These are phyloP conservation scores for Primulina tabacum DNA, from an alignment of 257 asterid genomes.

Conservation along the genomic window DNA sequence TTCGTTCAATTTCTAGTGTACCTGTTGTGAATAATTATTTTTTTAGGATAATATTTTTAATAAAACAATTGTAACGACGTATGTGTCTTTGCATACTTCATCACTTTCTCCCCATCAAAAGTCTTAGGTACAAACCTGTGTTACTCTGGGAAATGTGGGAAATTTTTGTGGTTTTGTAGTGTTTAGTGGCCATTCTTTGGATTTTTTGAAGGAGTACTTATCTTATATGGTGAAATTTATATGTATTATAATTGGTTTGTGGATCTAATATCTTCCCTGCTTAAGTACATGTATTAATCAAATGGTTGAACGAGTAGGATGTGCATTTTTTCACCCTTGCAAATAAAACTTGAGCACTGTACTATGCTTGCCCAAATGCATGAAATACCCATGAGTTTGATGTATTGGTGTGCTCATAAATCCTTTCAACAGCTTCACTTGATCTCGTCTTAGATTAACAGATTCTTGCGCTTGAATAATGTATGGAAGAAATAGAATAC, in stretches of 20 bases:
- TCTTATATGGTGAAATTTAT: slow-evolving; percentile 1
- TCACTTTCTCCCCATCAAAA: not conserved
- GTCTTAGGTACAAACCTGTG: not conserved
- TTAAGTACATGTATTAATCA: not conserved
- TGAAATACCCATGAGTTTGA: slow-evolving; percentile 1
- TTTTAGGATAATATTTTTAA: slow-evolving; percentile 2
- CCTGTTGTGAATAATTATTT: not conserved
- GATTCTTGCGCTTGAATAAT: no score
- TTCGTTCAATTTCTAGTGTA: slow-evolving; percentile 9
- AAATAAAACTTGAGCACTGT: not conserved
- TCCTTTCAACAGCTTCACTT: not conserved
- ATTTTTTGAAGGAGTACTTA: not conserved
- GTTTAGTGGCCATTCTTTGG: slow-evolving; percentile 18
- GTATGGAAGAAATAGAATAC: not conserved
- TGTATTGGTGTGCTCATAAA: slow-evolving; percentile 1
- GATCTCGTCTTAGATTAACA: not conserved
- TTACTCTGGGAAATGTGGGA: slow-evolving; percentile 6
- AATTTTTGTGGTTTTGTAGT: slow-evolving; percentile 8
- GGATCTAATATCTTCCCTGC: slow-evolving; percentile 1
- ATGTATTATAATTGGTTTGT: slow-evolving; percentile 9
- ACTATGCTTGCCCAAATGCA: not conserved
- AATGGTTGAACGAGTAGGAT: not conserved
- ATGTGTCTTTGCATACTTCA: slow-evolving; percentile 6
- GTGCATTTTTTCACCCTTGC: slow-evolving; percentile 13
- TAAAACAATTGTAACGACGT: slow-evolving; percentile 8